Evolutionary conservation across 768 basidiomycete genomes (phyloP).

Genomic region (Xerocomellus chrysenteron): DNA sequence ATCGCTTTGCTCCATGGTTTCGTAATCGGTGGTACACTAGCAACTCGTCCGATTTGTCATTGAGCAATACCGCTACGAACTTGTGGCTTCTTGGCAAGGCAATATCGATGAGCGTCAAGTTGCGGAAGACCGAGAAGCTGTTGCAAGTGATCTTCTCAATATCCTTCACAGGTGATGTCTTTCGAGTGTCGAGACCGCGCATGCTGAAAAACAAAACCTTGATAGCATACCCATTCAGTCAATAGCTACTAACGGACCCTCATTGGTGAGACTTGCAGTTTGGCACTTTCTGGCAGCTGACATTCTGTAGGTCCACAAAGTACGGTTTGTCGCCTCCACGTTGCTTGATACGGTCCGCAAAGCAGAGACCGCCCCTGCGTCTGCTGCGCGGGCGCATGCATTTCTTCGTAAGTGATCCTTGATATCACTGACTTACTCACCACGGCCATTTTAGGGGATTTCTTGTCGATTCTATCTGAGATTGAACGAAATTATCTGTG

Average conservation of each 20-base stretch:
- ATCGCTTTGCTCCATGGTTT: background rate
- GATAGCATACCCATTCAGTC: constrained; percentile 87
- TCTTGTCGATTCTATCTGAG: constrained; percentile 86
- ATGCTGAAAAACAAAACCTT: constrained; percentile 5
- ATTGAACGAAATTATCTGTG: constrained; percentile 89
- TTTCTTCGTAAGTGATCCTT: constrained; percentile 65
- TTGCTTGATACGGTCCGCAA: constrained; percentile 81
- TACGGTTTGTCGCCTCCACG: constrained; percentile 90
- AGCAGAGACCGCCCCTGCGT: constrained; percentile 75
- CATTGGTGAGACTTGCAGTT: constrained; percentile 47
- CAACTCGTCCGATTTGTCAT: constrained; percentile 93
- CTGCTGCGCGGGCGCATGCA: constrained; percentile 81
- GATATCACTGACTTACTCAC: constrained; percentile 3
- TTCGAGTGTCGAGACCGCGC: background rate
- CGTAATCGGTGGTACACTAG: constrained; percentile 37
- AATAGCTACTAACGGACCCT: constrained; percentile 86
- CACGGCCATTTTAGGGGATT: constrained; percentile 64
- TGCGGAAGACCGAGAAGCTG: constrained; percentile 75
- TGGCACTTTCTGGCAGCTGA: background rate
- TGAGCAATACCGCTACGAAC: constrained; percentile 88
- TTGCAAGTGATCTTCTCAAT: constrained; percentile 83
- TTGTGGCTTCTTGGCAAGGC: constrained; percentile 66
- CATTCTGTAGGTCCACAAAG: constrained; percentile 73
- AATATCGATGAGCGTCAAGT: constrained; percentile 61
- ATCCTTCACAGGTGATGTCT: constrained; percentile 70